Percentiles rank a stretch among this genome's conserved stretches.
phyloP scores from a whole-genome alignment of 2,329 filamentous ascomycete species.

The Paramyrothecium roridum region DNA sequence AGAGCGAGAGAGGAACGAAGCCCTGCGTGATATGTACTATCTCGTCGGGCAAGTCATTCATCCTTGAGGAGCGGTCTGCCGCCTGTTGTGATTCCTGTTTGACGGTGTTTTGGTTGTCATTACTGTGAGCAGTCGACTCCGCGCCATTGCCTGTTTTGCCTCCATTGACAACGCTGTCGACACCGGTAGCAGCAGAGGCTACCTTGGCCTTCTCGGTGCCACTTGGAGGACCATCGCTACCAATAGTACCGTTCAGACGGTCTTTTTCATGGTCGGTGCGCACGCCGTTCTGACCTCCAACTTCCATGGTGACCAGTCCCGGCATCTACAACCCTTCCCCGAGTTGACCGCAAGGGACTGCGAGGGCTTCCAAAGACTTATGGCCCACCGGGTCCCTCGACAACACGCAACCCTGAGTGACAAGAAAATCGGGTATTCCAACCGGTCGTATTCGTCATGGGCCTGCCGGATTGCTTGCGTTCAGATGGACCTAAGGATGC shows the following conservation, averaged over 20 bases:
- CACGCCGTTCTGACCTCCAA: conserved; percentile 49
- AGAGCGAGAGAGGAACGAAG: conserved; percentile 70
- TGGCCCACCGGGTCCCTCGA: neutral
- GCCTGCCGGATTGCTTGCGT: neutral
- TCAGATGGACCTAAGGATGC: neutral
- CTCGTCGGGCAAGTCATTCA: conserved; percentile 59
- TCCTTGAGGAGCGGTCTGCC: conserved; percentile 28
- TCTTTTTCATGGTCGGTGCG: conserved; percentile 56
- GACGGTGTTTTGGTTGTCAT: neutral
- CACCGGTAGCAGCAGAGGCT: conserved; percentile 6
- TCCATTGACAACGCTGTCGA: conserved; percentile 21
- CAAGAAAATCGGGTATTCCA: neutral
- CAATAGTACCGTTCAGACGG: conserved; percentile 36
- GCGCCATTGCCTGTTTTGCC: conserved; percentile 10
- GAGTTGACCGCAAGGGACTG: neutral
- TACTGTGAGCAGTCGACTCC: conserved; percentile 5
- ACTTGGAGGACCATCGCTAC: conserved; percentile 15
- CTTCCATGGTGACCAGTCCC: conserved; percentile 53
- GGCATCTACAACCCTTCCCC: conserved; percentile 37
- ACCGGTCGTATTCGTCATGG: neutral
- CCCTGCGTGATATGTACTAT: conserved; percentile 70
- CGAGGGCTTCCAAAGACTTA: neutral
- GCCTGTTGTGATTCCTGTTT: neutral
- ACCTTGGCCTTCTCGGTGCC: conserved; percentile 30
- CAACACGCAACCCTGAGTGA: neutral